phyloP scores from a whole-genome alignment of 768 basidiomycete species.

The Coprinopsis strossmayeri region DNA sequence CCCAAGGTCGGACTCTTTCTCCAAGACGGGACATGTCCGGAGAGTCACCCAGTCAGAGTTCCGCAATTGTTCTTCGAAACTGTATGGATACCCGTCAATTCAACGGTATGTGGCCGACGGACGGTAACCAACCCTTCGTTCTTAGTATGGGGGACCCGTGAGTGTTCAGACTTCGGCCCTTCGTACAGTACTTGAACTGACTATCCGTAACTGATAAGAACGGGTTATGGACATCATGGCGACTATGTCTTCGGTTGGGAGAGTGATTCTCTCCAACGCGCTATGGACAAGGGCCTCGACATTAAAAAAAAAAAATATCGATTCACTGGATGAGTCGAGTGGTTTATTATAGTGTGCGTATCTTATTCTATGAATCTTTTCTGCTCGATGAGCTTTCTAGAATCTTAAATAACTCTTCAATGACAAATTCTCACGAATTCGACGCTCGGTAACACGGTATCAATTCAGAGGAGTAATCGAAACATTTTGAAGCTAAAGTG shows the following conservation, averaged over 20 bases:
- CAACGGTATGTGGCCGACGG: slow-evolving; percentile 15
- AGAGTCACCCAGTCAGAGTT: slow-evolving; percentile 14
- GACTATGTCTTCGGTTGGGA: slow-evolving; percentile 21
- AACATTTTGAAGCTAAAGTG: too few relatives aligned
- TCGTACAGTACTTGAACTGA: too few relatives aligned
- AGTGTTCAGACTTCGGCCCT: background rate
- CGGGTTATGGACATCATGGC: slow-evolving; percentile 17
- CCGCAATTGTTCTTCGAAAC: slow-evolving; percentile 16
- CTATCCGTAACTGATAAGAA: slow-evolving; percentile 2
- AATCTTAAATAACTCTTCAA: too few relatives aligned
- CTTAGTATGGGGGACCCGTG: slow-evolving; percentile 16
- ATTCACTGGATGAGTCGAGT: too few relatives aligned
- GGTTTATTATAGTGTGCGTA: too few relatives aligned
- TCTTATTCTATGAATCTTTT: too few relatives aligned
- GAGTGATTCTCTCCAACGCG: slow-evolving; percentile 16
- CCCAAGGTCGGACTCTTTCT: background rate
- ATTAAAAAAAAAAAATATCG: too few relatives aligned
- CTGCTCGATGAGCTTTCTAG: too few relatives aligned
- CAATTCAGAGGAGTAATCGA: too few relatives aligned
- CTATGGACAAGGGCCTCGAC: slow-evolving; percentile 17
- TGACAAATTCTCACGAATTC: too few relatives aligned
- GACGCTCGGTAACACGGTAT: too few relatives aligned
- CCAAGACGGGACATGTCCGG: slow-evolving; percentile 10
- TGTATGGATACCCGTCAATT: slow-evolving; percentile 16
- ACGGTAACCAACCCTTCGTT: slow-evolving; percentile 13